These are phyloP conservation scores for Chaetomium globosum DNA, from an alignment of 2,329 filamentous ascomycete species.

Conservation along the genomic window DNA sequence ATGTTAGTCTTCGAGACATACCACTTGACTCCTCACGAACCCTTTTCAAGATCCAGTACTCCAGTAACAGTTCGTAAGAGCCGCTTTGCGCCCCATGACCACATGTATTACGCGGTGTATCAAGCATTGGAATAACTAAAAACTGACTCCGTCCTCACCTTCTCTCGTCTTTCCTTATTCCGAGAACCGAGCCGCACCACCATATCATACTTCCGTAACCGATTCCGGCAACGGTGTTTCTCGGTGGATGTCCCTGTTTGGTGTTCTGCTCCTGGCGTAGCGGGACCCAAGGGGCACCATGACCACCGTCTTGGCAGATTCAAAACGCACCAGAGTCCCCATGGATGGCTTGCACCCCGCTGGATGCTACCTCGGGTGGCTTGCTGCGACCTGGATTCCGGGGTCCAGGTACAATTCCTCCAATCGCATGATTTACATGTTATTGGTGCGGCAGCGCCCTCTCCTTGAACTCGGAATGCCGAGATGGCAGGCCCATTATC, in stretches of 20 bases:
- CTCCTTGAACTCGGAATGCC: slow-evolving; percentile 13
- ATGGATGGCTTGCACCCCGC: slow-evolving; percentile 19
- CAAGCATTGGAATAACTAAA: neutral
- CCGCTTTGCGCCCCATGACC: neutral
- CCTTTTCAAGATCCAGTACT: too few relatives aligned
- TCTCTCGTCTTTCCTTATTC: neutral
- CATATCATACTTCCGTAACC: neutral
- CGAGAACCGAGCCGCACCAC: neutral
- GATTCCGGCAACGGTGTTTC: neutral
- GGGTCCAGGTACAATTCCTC: slow-evolving; percentile 28
- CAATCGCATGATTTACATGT: slow-evolving; percentile 27
- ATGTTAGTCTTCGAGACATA: neutral
- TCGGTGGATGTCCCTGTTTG: neutral
- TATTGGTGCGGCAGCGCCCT: slow-evolving; percentile 24
- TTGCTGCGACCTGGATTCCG: slow-evolving; percentile 6
- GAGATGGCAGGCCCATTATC: slow-evolving; percentile 19
- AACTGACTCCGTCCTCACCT: neutral
- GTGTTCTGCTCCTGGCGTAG: neutral
- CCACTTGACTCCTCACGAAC: neutral
- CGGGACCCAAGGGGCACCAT: slow-evolving; percentile 16
- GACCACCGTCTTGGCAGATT: slow-evolving; percentile 32
- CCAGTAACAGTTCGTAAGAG: neutral
- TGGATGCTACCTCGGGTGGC: slow-evolving; percentile 27
- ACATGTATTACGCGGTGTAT: neutral
- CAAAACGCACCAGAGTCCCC: slow-evolving; percentile 27